phyloP scores from a whole-genome alignment of 768 basidiomycete species.

The Lactifluus echinatus region DNA sequence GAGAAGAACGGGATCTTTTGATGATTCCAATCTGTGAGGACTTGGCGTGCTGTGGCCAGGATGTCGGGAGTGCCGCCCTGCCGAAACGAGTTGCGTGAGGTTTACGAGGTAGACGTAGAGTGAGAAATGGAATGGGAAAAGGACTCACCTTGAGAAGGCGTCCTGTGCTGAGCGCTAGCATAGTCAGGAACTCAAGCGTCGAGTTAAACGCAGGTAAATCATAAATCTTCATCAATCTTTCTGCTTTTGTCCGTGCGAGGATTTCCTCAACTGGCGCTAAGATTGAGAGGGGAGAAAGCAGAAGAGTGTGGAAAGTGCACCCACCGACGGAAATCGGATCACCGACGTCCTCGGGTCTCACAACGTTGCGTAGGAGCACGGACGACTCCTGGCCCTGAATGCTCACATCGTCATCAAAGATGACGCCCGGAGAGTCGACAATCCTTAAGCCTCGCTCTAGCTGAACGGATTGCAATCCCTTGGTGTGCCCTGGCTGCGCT shows the following conservation, averaged over 20 bases:
- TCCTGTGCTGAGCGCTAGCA: conserved; percentile 77
- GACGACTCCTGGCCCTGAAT: conserved; percentile 41
- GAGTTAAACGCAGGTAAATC: conserved; percentile 66
- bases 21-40: conserved; percentile 65
- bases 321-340: conserved; percentile 85
- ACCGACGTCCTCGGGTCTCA: conserved; percentile 84
- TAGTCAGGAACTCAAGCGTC: conserved; percentile 80
- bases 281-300: background rate
- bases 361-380: conserved; percentile 76
- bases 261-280: conserved; percentile 78
- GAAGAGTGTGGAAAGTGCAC: conserved; percentile 22
- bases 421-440: conserved; percentile 95
- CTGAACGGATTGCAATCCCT: conserved; percentile 83
- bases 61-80: conserved; percentile 91
- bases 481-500: conserved; percentile 90
- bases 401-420: conserved; percentile 73
- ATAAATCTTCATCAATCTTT: conserved; percentile 78
- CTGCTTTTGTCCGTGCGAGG: conserved; percentile 55
- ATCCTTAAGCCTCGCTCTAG: conserved; percentile 89
- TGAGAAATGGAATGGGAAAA: background rate
- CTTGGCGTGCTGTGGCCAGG: conserved; percentile 68
- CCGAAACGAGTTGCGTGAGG: background rate
- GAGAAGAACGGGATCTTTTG: background rate
- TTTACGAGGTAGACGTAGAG: background rate
- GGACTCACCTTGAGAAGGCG: conserved; percentile 65